Percentiles rank a stretch among this genome's conserved stretches.
Conservation (phyloP, 2,329 filamentous ascomycete species). For the Dactylonectria macrodidyma region DNA sequence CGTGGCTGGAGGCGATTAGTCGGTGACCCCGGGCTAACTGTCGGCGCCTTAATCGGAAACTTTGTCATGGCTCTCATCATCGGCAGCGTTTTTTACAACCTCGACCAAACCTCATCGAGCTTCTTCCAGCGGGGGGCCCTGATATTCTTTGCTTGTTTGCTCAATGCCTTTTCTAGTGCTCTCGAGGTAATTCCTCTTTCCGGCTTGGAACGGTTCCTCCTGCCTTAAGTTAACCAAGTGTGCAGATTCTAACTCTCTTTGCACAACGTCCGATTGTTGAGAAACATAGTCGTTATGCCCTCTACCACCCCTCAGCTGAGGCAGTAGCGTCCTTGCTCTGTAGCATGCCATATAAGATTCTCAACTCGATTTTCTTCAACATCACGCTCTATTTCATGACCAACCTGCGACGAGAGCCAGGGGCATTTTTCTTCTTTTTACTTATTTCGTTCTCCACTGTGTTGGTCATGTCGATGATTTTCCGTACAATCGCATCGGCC, state of each 20-base stretch:
- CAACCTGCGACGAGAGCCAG: slow-evolving; percentile 80
- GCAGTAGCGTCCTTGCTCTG: slow-evolving; percentile 87
- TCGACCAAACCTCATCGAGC: slow-evolving; percentile 28
- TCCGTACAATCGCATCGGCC: slow-evolving; percentile 55
- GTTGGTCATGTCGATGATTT: slow-evolving; percentile 78
- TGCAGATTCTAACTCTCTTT: slow-evolving; percentile 84
- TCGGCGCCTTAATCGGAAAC: slow-evolving; percentile 35
- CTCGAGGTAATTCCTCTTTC: slow-evolving; percentile 61
- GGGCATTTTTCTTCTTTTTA: slow-evolving; percentile 88
- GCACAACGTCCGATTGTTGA: slow-evolving; percentile 92
- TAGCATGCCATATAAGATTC: slow-evolving; percentile 84
- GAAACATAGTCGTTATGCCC: slow-evolving; percentile 87
- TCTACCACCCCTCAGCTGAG: slow-evolving; percentile 92
- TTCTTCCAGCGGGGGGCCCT: slow-evolving; percentile 74
- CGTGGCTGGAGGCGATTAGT: slow-evolving; percentile 57
- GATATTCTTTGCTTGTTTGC: slow-evolving; percentile 88
- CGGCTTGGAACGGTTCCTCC: neutral
- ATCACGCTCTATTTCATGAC: slow-evolving; percentile 89
- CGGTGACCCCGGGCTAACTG: slow-evolving; percentile 44
- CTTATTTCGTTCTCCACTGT: slow-evolving; percentile 82
- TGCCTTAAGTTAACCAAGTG: slow-evolving; percentile 45
- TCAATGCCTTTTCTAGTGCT: slow-evolving; percentile 86
- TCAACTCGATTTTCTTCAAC: slow-evolving; percentile 83
- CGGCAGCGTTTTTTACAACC: slow-evolving; percentile 39
- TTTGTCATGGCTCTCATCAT: slow-evolving; percentile 30